Percentiles rank a stretch among this genome's conserved stretches.
These are phyloP conservation scores for Mortierella sp. DNA, from an alignment of 371 early-diverging fungal genomes.

Conservation along the genomic window DNA sequence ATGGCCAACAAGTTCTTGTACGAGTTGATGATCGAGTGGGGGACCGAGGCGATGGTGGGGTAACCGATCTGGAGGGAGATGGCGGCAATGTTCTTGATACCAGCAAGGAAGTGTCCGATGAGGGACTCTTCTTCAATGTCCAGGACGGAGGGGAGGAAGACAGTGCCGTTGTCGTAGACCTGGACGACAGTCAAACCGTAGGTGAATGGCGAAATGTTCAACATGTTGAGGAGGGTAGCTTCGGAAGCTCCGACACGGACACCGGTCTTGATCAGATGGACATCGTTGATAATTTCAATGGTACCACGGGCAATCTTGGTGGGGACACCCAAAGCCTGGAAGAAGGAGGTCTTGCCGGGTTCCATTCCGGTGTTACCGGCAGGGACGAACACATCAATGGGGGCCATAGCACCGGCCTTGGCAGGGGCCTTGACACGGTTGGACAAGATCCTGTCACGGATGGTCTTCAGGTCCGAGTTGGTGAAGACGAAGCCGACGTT, in stretches of 20 bases:
- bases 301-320: constrained; percentile 99
- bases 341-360: constrained; percentile 99
- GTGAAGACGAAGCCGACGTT: constrained; percentile 99
- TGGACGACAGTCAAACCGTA: constrained; percentile 97
- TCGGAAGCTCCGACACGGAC: constrained; percentile 99
- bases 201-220: constrained; percentile 99
- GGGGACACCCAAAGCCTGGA: constrained; percentile 99
- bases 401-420: constrained; percentile 98
- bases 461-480: constrained; percentile 94
- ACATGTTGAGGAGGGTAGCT: constrained; percentile 98
- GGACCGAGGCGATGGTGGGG: constrained; percentile 97
- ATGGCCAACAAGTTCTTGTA: constrained; percentile 96
- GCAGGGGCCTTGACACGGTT: constrained; percentile 99
- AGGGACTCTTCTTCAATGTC: constrained; percentile 94
- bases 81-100: constrained; percentile 91
- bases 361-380: constrained; percentile 99
- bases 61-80: constrained; percentile 94
- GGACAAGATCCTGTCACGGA: constrained; percentile 90
- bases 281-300: constrained; percentile 99
- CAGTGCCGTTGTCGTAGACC: constrained; percentile 95
- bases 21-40: constrained; percentile 96
- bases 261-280: constrained; percentile 92
- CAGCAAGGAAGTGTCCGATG: constrained; percentile 80
- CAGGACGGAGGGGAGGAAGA: constrained; percentile 91
- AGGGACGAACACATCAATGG: constrained; percentile 95